These are phyloP conservation scores for Sordariomycetes sp. DNA, from an alignment of 2,329 filamentous ascomycete genomes.

Conservation along the genomic window DNA sequence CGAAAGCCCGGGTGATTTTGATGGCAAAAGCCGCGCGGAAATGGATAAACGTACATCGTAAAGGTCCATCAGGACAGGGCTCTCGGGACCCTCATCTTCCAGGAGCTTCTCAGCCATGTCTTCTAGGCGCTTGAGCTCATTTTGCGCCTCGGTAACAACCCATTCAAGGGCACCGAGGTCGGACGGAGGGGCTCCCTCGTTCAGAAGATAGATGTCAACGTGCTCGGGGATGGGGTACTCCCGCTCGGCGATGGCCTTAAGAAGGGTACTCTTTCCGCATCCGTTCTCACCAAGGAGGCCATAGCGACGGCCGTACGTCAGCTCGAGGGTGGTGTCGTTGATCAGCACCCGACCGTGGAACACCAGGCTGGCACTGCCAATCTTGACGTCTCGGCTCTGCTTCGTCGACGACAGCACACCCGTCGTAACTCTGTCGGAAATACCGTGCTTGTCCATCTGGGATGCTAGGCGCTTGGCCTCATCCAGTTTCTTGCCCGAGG, in stretches of 20 bases:
- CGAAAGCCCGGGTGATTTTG: background rate
- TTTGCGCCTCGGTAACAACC: slow-evolving; percentile 91
- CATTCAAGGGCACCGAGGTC: slow-evolving; percentile 91
- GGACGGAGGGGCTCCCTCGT: slow-evolving; percentile 85
- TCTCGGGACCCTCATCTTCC: slow-evolving; percentile 86
- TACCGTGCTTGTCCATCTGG: slow-evolving; percentile 91
- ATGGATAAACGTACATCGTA: slow-evolving; percentile 64
- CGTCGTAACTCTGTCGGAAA: slow-evolving; percentile 96
- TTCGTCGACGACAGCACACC: slow-evolving; percentile 83
- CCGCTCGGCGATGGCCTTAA: slow-evolving; percentile 87
- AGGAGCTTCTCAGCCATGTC: slow-evolving; percentile 80
- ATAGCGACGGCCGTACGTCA: slow-evolving; percentile 87
- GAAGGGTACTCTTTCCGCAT: slow-evolving; percentile 94
- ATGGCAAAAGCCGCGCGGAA: background rate
- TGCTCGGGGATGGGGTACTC: slow-evolving; percentile 95
- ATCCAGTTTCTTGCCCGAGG: slow-evolving; percentile 60
- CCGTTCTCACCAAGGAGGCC: slow-evolving; percentile 97
- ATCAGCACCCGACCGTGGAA: slow-evolving; percentile 98
- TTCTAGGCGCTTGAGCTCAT: slow-evolving; percentile 84
- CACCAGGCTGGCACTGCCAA: slow-evolving; percentile 83
- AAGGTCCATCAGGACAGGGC: slow-evolving; percentile 79
- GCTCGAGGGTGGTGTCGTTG: slow-evolving; percentile 85
- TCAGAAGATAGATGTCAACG: slow-evolving; percentile 95
- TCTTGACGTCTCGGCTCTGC: slow-evolving; percentile 90
- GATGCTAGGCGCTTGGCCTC: slow-evolving; percentile 79